Evolutionary conservation across 371 early-diverging fungal genomes (phyloP).

Genomic region (Fennellomyces sp.): DNA sequence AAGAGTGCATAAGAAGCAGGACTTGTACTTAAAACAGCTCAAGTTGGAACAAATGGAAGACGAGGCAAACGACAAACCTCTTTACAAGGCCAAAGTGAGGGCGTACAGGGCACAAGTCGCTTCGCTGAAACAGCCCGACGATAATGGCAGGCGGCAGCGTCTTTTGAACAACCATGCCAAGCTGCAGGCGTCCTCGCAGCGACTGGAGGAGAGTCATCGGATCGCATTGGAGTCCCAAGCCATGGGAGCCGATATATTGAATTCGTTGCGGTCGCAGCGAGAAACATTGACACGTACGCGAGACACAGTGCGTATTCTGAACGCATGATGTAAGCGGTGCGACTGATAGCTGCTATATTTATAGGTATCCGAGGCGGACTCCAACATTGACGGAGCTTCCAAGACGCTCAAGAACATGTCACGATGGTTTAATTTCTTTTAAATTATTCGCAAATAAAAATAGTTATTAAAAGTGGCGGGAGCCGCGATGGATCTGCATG

Average conservation of each 20-base stretch:
- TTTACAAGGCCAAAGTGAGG: conserved; percentile 73
- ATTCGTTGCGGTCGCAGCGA: conserved; percentile 82
- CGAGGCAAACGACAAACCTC: conserved; percentile 82
- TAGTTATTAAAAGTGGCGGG: too few relatives aligned
- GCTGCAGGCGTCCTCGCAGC: conserved; percentile 73
- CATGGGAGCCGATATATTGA: conserved; percentile 83
- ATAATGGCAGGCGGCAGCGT: conserved; percentile 83
- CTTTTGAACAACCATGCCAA: conserved; percentile 86
- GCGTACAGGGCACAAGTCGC: conserved; percentile 80
- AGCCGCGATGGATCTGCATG: too few relatives aligned
- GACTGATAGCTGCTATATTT: background rate
- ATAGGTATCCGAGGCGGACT: conserved; percentile 85
- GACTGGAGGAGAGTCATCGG: conserved; percentile 88
- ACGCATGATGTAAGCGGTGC: background rate
- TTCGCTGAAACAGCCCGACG: conserved; percentile 71
- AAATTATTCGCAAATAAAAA: too few relatives aligned
- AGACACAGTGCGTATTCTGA: conserved; percentile 67
- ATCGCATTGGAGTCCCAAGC: conserved; percentile 92
- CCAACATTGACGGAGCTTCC: conserved; percentile 86
- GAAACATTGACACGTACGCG: conserved; percentile 89
- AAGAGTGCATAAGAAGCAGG: background rate
- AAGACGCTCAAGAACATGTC: conserved; percentile 92
- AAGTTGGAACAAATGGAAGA: conserved; percentile 95
- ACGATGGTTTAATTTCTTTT: too few relatives aligned
- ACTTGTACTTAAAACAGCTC: conserved; percentile 51